Base-by-base conservation (phyloP, 140 eudicot species). In the Stevia rebaudiana region DNA sequence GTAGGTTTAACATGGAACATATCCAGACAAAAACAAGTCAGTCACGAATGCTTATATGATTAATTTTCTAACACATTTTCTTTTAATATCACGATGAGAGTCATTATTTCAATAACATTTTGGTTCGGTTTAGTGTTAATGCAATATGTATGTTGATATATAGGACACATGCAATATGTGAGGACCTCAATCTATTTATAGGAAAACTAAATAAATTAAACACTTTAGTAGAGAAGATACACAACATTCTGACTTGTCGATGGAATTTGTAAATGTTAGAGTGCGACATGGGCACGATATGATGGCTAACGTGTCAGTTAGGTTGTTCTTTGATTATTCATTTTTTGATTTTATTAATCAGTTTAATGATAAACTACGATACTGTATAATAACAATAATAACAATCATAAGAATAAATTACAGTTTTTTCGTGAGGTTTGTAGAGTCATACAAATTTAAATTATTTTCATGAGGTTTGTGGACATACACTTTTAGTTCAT, bases 61-160 rank as follows among this genome's bases (percentile, higher is more conserved):
- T 67, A 61, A 68, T 74, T 60, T 59, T 74, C 79, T 67, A 74
- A 67, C 79, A 67, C 58, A 67, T 74, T 41, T 49, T 19, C 39
- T 37, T 25, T 35, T 58, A 25, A 16, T 57, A 28, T 28, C 18
- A 6, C 57, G 36, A 37, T 50, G 25, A 25, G 60, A 11, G 13
- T 57, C 13, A 42, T 37, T 11, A 18, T 17, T 55, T 53, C 16
- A 15, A 19, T 21, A n/a, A 10, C 9, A 3, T 12, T 69, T 43
- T 18, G 16, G 9, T 65, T 49, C 8, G 16, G 19, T 24, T 61
- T 13, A 6, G 3, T 18, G 8, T 8, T 18, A 31, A 18, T 59
- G 30, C 16, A n/a, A 13, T 42, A 42, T 42, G 16, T 42, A 0
- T 42, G 17, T 5, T 0, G 4, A 11, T 17, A 47, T 18, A 18